phyloP scores from a whole-genome alignment of 352 stramenopile genomes.

The Globisporangium nagaii region DNA sequence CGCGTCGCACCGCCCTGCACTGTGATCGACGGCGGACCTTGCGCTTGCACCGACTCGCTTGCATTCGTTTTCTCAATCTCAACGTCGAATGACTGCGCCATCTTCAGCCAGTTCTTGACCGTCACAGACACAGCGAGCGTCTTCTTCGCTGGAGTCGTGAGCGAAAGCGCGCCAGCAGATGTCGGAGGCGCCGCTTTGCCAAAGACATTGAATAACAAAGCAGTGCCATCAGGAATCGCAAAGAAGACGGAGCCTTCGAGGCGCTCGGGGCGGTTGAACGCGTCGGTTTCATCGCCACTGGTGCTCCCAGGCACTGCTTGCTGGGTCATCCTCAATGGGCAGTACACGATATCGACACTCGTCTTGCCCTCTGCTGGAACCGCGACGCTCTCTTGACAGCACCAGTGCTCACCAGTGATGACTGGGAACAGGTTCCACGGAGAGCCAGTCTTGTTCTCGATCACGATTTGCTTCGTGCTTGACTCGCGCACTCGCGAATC shows the following conservation, averaged over 20 bases:
- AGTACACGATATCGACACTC: constrained; percentile 69
- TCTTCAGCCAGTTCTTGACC: constrained; percentile 88
- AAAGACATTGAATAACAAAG: constrained; percentile 82
- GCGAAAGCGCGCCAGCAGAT: constrained; percentile 21
- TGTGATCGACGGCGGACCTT: constrained; percentile 65
- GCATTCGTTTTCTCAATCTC: constrained; percentile 39
- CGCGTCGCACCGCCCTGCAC: constrained; percentile 47
- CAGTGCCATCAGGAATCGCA: constrained; percentile 85
- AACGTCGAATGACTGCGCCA: constrained; percentile 73
- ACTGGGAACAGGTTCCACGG: constrained; percentile 87
- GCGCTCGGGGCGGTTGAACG: constrained; percentile 26
- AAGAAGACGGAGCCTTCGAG: constrained; percentile 88
- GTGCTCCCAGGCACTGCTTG: not conserved
- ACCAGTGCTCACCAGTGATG: constrained; percentile 85
- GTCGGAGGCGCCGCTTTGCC: constrained; percentile 66
- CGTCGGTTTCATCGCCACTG: constrained; percentile 11
- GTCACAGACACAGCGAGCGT: constrained; percentile 57
- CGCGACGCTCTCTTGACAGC: constrained; percentile 71
- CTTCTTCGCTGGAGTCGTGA: constrained; percentile 80
- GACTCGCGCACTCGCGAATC: constrained; percentile 74
- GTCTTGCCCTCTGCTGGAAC: constrained; percentile 69
- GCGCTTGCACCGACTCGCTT: constrained; percentile 43
- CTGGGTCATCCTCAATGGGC: constrained; percentile 83
- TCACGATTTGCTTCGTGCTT: constrained; percentile 44
- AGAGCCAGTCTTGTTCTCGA: constrained; percentile 78